Evolutionary conservation across 768 basidiomycete genomes (phyloP).

Genomic region (Infundibulicybe gibba): DNA sequence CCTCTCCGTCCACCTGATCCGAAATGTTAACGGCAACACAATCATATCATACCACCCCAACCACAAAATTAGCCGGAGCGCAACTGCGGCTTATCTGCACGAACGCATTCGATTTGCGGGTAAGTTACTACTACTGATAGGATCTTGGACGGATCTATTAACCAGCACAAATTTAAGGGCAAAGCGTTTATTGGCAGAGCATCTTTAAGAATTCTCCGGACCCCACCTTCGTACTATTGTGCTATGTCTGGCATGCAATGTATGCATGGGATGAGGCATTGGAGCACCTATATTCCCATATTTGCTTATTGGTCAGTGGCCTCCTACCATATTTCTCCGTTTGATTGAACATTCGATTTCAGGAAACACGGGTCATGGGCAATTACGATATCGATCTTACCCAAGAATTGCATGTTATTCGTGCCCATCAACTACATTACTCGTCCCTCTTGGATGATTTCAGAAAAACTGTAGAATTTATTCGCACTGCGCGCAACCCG

Average conservation of each 20-base stretch:
- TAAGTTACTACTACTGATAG: constrained; percentile 7
- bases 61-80: constrained; percentile 29
- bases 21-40: constrained; percentile 38
- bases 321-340: background rate
- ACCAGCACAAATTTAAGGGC: constrained; percentile 7
- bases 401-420: constrained; percentile 46
- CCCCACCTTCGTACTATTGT: constrained; percentile 21
- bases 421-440: constrained; percentile 51
- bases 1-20: constrained; percentile 45
- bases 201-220: constrained; percentile 17
- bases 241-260: constrained; percentile 20
- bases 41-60: constrained; percentile 49
- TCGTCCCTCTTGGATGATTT: constrained; percentile 45
- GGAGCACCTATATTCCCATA: constrained; percentile 18
- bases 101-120: constrained; percentile 47
- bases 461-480: constrained; percentile 39
- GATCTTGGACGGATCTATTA: background rate
- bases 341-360: background rate
- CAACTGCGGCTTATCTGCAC: constrained; percentile 37
- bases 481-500: constrained; percentile 41
- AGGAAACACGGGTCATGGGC: constrained; percentile 45
- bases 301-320: constrained; percentile 15
- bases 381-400: constrained; percentile 40
- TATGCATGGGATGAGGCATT: constrained; percentile 24
- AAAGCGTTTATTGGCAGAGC: constrained; percentile 22